Base-by-base conservation (phyloP, 495 filamentous ascomycete genomes). In the Pyronema omphalodes region DNA sequence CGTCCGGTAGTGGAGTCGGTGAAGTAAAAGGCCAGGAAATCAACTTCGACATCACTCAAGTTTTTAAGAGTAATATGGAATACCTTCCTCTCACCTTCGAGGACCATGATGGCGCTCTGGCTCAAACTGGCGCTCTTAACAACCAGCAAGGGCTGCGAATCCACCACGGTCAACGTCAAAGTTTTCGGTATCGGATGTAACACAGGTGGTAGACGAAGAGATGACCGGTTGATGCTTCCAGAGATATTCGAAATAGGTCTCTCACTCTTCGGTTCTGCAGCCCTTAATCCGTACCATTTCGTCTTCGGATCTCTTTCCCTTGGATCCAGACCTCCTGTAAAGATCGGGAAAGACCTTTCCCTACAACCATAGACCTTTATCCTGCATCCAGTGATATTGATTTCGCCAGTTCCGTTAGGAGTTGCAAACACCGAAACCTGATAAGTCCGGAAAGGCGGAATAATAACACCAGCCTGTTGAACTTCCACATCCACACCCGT, bases 61-160 rank as follows among this genome's bases (percentile, higher is more conserved):
- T 96, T 94, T 55, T 81, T 75, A 36, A 96, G 69, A 0, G 86
- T 91, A 40, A 94, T 75, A 1, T 74, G 80, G 57, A 96, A 94
- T 0, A 70, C 70, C 58, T 77, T 79, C 12, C 74, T 74, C 67
- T 96, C 88, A 11, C 88, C 88, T 68, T 94, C 88, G 11, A 94
- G 72, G 52, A 94, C 73, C 86, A 93, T 94, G 46, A 93, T 70
- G 34, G 89, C 86, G 12, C 83, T 83, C 63, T 94, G 88, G 0
- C 83, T 79, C 7, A 93, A 74, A 19, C 84, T 84, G 37, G 80
- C 79, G 4, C 80, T 82, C 55, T 84, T 81, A 9, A 94, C 73
- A 0, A 80, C 68, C 8, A 94, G 68, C 4, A 83, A 69, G 1
- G 91, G 91, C 64, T 94, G 88, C 44, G 75, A 71, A 6, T 76